phyloP scores from a whole-genome alignment of 2,329 filamentous ascomycete species.

The Fusarium sp. region DNA sequence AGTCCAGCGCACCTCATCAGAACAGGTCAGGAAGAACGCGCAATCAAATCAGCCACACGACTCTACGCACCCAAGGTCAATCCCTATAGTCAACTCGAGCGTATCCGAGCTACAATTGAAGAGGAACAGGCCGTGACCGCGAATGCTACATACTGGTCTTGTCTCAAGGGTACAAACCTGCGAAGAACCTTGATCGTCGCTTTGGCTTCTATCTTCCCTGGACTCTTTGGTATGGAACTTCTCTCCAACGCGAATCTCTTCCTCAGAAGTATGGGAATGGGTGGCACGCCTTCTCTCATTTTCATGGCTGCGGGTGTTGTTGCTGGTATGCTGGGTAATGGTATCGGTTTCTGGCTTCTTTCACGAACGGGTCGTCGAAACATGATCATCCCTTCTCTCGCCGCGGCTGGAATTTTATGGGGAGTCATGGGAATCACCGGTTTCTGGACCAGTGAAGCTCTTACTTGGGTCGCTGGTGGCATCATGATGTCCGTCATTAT shows the following conservation, averaged over 20 bases:
- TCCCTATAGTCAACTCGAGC: slow-evolving; percentile 24
- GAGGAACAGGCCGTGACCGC: slow-evolving; percentile 50
- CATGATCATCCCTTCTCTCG: slow-evolving; percentile 52
- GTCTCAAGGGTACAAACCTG: slow-evolving; percentile 55
- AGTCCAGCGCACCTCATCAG: slow-evolving; percentile 43
- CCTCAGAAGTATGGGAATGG: slow-evolving; percentile 48
- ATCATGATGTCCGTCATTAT: slow-evolving; percentile 56
- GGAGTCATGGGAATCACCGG: slow-evolving; percentile 51
- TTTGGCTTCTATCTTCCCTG: slow-evolving; percentile 54
- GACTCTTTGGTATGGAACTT: slow-evolving; percentile 57
- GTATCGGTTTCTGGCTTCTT: slow-evolving; percentile 57
- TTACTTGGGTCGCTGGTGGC: slow-evolving; percentile 24
- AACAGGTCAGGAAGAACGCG: slow-evolving; percentile 28
- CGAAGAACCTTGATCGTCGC: slow-evolving; percentile 53
- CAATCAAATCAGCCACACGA: slow-evolving; percentile 28
- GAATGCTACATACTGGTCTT: slow-evolving; percentile 53
- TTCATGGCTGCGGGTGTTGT: slow-evolving; percentile 59
- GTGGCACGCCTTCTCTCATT: slow-evolving; percentile 51
- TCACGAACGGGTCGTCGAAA: slow-evolving; percentile 54
- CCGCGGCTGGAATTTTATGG: slow-evolving; percentile 53
- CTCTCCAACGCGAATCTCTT: slow-evolving; percentile 56
- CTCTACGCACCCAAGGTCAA: slow-evolving; percentile 39
- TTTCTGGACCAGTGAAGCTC: slow-evolving; percentile 10
- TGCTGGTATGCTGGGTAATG: slow-evolving; percentile 58
- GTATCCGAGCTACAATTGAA: slow-evolving; percentile 51